These are phyloP conservation scores for Colletotrichum sp. DNA, from an alignment of 2,329 filamentous ascomycete species.

Conservation along the genomic window DNA sequence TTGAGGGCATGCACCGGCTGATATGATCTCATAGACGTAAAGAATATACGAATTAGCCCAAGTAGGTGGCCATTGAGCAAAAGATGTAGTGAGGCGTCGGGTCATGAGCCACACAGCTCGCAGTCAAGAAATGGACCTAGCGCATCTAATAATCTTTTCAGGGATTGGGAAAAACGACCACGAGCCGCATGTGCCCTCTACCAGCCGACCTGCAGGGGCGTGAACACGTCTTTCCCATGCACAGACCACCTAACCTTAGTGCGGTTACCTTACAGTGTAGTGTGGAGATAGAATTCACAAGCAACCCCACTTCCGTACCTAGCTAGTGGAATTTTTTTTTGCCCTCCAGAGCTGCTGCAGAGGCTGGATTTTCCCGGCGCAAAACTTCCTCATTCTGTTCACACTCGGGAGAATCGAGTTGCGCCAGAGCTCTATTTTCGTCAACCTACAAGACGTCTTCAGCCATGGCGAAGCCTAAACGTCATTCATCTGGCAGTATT, in stretches of 20 bases:
- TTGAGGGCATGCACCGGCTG: background rate
- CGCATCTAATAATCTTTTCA: background rate
- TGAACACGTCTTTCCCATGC: background rate
- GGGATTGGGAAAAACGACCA: background rate
- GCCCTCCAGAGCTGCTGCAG: background rate
- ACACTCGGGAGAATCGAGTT: background rate
- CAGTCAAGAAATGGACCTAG: background rate
- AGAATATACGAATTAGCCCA: background rate
- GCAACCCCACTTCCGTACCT: background rate
- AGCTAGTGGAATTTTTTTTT: background rate
- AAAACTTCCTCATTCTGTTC: background rate
- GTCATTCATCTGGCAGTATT: background rate
- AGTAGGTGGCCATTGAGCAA: background rate
- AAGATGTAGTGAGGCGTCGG: background rate
- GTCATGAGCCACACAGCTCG: background rate
- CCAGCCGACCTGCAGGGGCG: background rate
- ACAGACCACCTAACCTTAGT: background rate
- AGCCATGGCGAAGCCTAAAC: constrained; percentile 13
- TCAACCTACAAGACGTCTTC: background rate
- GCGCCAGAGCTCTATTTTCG: background rate
- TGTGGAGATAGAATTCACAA: background rate
- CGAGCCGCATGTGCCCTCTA: background rate
- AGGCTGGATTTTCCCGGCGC: background rate
- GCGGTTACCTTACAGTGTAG: background rate
- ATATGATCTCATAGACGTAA: background rate